These are phyloP conservation scores for Teunomyces panamensis DNA, from an alignment of 805 yeast genomes.

Conservation along the genomic window DNA sequence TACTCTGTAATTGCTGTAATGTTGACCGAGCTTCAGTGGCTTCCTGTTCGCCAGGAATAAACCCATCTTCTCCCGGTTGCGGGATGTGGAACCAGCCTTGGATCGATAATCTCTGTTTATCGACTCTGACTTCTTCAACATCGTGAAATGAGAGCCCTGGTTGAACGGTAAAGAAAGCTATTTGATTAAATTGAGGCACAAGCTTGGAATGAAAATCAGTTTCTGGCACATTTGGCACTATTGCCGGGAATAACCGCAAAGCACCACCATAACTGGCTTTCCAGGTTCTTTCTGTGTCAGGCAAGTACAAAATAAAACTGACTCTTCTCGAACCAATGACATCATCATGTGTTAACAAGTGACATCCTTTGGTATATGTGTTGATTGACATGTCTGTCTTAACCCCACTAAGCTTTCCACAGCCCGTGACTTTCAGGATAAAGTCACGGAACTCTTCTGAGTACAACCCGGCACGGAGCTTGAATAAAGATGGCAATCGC, in stretches of 20 bases:
- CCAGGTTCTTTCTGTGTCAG: conserved; percentile 90
- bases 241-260: conserved; percentile 77
- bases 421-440: conserved; percentile 71
- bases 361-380: conserved; percentile 90
- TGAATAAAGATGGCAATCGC: conserved; percentile 70
- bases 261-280: conserved; percentile 93
- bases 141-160: conserved; percentile 98
- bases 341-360: conserved; percentile 92
- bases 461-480: conserved; percentile 82
- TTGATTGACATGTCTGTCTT: conserved; percentile 92
- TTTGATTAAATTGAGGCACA: conserved; percentile 92
- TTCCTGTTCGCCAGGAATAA: conserved; percentile 76
- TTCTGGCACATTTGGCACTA: conserved; percentile 85
- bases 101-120: conserved; percentile 84
- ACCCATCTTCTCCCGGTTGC: conserved; percentile 88
- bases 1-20: conserved; percentile 73
- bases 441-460: conserved; percentile 81
- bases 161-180: conserved; percentile 92
- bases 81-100: conserved; percentile 99
- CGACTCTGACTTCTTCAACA: conserved; percentile 93
- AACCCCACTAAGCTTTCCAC: conserved; percentile 86
- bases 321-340: conserved; percentile 94
- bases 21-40: conserved; percentile 72
- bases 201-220: conserved; percentile 68
- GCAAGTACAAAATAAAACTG: conserved; percentile 86